Evolutionary conservation across 2,329 filamentous ascomycete species (phyloP), one percentile per base, ranked within the genome.

Genomic region (Fusarium pseudonygamai): DNA sequence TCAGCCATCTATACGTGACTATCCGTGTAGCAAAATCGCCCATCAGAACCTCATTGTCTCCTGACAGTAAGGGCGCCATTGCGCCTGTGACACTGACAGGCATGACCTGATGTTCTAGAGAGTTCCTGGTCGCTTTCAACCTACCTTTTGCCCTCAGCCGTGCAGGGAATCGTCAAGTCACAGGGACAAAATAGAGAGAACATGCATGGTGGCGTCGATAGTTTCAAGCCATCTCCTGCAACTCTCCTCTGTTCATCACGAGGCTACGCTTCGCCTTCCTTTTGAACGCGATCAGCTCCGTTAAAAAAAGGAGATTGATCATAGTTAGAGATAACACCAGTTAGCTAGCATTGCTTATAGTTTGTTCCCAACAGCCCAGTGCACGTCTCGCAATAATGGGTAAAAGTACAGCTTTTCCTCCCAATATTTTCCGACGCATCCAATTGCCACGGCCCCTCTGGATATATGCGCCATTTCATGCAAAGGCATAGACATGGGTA

Each of bases 71-170:
- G 26, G 26, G 15, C 15, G 16, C 9, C 37, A 39, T 39, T 20
- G 6, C 18, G 1, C 37, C 37, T 22, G 37, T 11, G 11, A 39
- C 37, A 12, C 18, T 20, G 20, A 7, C 37, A 22, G 18, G 6
- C 37, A 12, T 22, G 18, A 7, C 11, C 10, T 39, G 37, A 22
- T 39, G 6, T 20, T 20, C 37, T 13, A 39, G 37, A 22, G 11
- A 11, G 11, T 4, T 39, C 10, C 1, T 3, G 15, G 15, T 43
- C 15, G 1, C 15, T 28, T 22, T 22, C 6, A 22, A 4, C 13
- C 18, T 46, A 20, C 5, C 18, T 28, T 22, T 15, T 15, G 3
- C 0, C 10, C 1, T 28, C 18, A 28, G 13, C 6, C 24, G 8
- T 28, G 24, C 24, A 22, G 18, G 24, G 6, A 22, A 28, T 22